Conservation (phyloP, 2,329 filamentous ascomycete genomes). For the Botrytis cinerea region DNA sequence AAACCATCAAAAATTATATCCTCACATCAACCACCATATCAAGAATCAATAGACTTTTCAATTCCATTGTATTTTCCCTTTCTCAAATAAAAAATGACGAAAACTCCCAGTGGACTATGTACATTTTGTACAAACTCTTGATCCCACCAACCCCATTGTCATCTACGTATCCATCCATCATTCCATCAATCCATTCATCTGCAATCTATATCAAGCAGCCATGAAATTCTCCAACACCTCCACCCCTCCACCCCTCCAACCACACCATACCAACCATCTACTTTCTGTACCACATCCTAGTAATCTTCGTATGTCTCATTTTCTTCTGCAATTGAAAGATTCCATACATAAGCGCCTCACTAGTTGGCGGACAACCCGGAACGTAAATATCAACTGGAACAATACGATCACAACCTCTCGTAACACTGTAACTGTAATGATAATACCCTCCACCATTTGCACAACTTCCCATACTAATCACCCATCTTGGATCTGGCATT, state of each 20-base stretch:
- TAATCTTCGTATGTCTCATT: slow-evolving; percentile 29
- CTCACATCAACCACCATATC: neutral
- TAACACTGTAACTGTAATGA: slow-evolving; percentile 80
- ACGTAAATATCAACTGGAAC: slow-evolving; percentile 81
- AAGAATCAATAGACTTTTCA: neutral
- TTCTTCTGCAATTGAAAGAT: slow-evolving; percentile 28
- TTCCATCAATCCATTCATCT: neutral
- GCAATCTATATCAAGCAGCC: neutral
- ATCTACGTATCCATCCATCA: neutral
- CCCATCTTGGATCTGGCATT: slow-evolving; percentile 91
- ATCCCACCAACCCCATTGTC: neutral
- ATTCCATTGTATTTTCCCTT: neutral
- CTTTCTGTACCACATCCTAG: slow-evolving; percentile 31
- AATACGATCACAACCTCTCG: slow-evolving; percentile 73
- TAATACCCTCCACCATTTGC: slow-evolving; percentile 86
- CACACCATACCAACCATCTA: slow-evolving; percentile 14
- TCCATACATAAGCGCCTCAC: slow-evolving; percentile 63
- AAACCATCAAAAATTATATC: neutral
- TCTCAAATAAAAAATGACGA: neutral
- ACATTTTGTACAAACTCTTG: slow-evolving; percentile 19
- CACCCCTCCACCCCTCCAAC: neutral
- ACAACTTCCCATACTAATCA: slow-evolving; percentile 80
- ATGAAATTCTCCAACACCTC: neutral
- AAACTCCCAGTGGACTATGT: slow-evolving; percentile 19
- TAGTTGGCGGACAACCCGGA: slow-evolving; percentile 68